Evolutionary conservation across 2,329 filamentous ascomycete species (phyloP).

Genomic region (Colletotrichum abscissum): DNA sequence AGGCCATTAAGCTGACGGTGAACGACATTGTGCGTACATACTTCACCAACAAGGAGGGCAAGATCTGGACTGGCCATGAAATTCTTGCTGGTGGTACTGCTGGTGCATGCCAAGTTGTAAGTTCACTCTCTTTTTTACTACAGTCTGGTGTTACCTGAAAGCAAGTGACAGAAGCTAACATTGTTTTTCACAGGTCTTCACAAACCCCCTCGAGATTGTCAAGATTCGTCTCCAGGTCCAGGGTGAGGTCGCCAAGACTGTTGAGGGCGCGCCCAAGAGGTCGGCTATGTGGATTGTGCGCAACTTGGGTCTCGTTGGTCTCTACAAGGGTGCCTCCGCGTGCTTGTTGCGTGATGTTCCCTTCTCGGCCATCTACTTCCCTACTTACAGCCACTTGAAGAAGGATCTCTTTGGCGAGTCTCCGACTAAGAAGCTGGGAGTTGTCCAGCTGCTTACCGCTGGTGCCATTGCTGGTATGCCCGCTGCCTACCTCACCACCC

Average conservation of each 20-base stretch:
- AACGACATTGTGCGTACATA: constrained; percentile 89
- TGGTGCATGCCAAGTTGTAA: constrained; percentile 94
- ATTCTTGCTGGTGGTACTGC: constrained; percentile 89
- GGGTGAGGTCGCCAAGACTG: constrained; percentile 91
- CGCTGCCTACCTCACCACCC: constrained; percentile 93
- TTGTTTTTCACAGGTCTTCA: constrained; percentile 76
- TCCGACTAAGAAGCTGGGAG: constrained; percentile 85
- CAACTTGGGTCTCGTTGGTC: constrained; percentile 91
- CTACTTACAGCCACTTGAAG: constrained; percentile 95
- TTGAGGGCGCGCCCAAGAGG: constrained; percentile 84
- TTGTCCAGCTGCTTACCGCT: constrained; percentile 90
- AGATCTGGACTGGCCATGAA: constrained; percentile 79
- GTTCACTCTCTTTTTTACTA: constrained; percentile 48
- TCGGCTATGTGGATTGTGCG: constrained; percentile 98
- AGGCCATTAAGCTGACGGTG: constrained; percentile 98
- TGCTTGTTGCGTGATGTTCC: constrained; percentile 96
- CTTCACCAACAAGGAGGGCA: constrained; percentile 79
- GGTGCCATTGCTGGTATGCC: constrained; percentile 96
- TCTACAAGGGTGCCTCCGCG: constrained; percentile 97
- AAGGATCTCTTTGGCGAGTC: constrained; percentile 93
- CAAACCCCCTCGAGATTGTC: constrained; percentile 98
- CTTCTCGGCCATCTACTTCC: constrained; percentile 99
- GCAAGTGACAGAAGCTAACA: constrained; percentile 27
- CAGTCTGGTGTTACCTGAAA: neutral
- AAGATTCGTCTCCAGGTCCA: constrained; percentile 99